phyloP scores from a whole-genome alignment of 371 early-diverging fungal genomes.

The Astathelohania contejeani region DNA sequence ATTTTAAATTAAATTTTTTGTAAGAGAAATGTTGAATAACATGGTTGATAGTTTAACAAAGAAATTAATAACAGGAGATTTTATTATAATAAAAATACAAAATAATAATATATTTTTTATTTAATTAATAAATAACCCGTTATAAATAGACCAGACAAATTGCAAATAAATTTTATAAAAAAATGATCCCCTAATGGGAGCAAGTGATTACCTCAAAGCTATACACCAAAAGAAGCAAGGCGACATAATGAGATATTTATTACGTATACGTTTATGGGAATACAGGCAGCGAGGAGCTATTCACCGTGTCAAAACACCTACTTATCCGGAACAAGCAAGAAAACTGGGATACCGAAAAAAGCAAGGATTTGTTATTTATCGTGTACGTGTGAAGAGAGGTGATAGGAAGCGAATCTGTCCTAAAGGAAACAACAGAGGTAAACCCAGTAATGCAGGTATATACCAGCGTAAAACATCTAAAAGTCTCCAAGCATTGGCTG shows the following conservation, averaged over 20 bases:
- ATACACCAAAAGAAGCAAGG: conserved; percentile 92
- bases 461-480: conserved; percentile 84
- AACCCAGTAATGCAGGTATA: conserved; percentile 87
- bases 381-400: conserved; percentile 91
- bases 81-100: no score
- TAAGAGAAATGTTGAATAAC: no score
- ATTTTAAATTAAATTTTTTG: no score
- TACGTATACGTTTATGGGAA: conserved; percentile 91
- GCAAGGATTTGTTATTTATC: conserved; percentile 88
- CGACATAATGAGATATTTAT: conserved; percentile 89
- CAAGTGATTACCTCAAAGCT: conserved; percentile 86
- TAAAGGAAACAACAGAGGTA: conserved; percentile 91
- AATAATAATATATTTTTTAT: no score
- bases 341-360: conserved; percentile 95
- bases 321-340: conserved; percentile 93
- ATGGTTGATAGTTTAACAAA: no score
- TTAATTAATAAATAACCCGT: no score
- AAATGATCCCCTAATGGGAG: no score
- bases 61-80: no score
- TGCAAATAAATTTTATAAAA: no score
- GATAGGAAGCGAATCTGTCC: conserved; percentile 76
- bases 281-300: conserved; percentile 84
- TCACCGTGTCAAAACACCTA: conserved; percentile 86
- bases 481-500: conserved; percentile 73
- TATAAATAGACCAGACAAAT: no score